Percentiles rank a stretch among this genome's conserved stretches.
Evolutionary conservation across 495 filamentous ascomycete genomes (phyloP).

Genomic region (Penicillium chermesinum): DNA sequence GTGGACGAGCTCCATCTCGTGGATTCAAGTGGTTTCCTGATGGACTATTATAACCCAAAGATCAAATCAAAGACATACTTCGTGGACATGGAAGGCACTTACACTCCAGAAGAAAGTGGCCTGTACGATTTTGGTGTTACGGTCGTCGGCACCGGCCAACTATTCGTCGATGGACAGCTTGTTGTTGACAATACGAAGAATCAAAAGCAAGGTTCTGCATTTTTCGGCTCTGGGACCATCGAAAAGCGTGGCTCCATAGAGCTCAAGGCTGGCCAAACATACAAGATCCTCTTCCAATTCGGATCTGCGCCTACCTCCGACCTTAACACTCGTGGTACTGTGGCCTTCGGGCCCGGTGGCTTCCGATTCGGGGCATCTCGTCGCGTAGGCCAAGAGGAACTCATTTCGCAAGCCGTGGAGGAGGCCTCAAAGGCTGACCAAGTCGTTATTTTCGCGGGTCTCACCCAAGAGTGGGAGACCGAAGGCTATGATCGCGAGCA

Average conservation of each 20-base stretch:
- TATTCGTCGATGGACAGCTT: conserved; percentile 63
- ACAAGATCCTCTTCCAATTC: conserved; percentile 59
- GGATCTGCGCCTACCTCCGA: conserved; percentile 59
- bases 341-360: conserved; percentile 61
- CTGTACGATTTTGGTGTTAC: conserved; percentile 72
- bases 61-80: conserved; percentile 52
- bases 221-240: conserved; percentile 57
- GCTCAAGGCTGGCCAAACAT: conserved; percentile 55
- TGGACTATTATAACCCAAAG: conserved; percentile 59
- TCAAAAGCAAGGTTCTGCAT: conserved; percentile 54
- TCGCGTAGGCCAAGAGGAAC: conserved; percentile 60
- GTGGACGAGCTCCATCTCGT: conserved; percentile 52
- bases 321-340: conserved; percentile 46
- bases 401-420: conserved; percentile 57
- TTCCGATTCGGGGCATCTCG: conserved; percentile 74
- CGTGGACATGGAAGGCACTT: conserved; percentile 55
- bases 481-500: conserved; percentile 80
- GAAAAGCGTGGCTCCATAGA: conserved; percentile 54
- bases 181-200: conserved; percentile 65
- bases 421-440: conserved; percentile 63
- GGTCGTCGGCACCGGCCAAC: conserved; percentile 65
- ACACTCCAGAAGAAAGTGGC: conserved; percentile 56
- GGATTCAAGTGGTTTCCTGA: conserved; percentile 52
- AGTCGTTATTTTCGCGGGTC: conserved; percentile 72
- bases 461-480: conserved; percentile 84